Evolutionary conservation across 2,329 filamentous ascomycete species (phyloP), one percentile per base, ranked within the genome.

Genomic region (Alternaria conjuncta): DNA sequence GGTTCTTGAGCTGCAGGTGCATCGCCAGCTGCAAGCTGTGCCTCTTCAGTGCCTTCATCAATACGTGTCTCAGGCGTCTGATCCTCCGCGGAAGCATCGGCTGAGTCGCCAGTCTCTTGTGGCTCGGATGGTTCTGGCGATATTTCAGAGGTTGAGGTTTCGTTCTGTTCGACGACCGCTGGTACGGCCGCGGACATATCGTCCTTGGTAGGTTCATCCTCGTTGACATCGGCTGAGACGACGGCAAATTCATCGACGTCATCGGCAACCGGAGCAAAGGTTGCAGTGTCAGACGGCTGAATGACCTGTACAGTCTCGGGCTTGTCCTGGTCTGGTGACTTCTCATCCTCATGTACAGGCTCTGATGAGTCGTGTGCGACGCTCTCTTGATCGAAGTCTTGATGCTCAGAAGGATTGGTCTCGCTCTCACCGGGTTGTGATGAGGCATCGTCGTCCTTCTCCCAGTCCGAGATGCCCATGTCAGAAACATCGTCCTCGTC

Each of bases 321-420:
- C 6, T 18, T n/a, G 7, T 50, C 56, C 25, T 36, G 25, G 15
- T 41, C 6, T 41, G 49, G 25, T 36, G 21, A 23, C 20, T 60
- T 60, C 18, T 60, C 61, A 25, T 55, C 45, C 13, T 55, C 61
- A 12, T 44, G 44, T 6, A 20, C 49, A 18, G 32, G 25, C 7
- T 64, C 59, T 5, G 26, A 54, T 21, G 43, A 23, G 26, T 51
- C 47, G 15, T 49, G n/a, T 3, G 21, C 21, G 26, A 51, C 25
- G 21, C 43, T 55, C 8, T 55, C 45, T 10, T 28, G 45, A 43
- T 65, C 59, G 4, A 10, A 43, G 18, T 58, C 50, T 18, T 47
- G 43, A 13, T 55, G 55, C 44, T 65, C 62, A 6, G 59, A 62
- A n/a, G 45, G 45, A 23, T 63, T 53, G n/a, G 46, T 59, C n/a